phyloP scores from a whole-genome alignment of 805 yeast species.

The Torulaspora quercuum region DNA sequence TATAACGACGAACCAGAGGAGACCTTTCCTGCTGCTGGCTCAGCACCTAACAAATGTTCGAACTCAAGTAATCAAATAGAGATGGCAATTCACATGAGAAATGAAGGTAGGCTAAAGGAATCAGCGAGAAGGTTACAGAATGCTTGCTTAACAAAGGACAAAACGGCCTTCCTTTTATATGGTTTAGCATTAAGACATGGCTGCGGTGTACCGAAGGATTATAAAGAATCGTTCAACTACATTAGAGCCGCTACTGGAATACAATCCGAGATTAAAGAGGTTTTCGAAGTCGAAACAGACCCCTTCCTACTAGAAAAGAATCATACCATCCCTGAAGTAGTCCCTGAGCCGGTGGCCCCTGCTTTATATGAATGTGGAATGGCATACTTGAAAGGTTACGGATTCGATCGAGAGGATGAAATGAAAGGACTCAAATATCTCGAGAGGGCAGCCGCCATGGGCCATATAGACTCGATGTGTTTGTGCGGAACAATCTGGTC shows the following conservation, averaged over 20 bases:
- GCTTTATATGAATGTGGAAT: slow-evolving; percentile 63
- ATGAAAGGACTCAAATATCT: slow-evolving; percentile 53
- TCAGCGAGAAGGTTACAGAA: slow-evolving; percentile 64
- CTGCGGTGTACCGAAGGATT: slow-evolving; percentile 60
- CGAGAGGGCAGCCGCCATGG: slow-evolving; percentile 63
- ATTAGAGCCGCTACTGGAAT: slow-evolving; percentile 50
- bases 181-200: slow-evolving; percentile 66
- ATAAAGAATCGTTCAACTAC: slow-evolving; percentile 55
- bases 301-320: slow-evolving; percentile 36
- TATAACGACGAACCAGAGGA: not conserved
- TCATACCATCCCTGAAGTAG: slow-evolving; percentile 35
- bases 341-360: slow-evolving; percentile 45
- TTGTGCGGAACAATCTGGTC: slow-evolving; percentile 69
- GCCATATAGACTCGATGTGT: slow-evolving; percentile 64
- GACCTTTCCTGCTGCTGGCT: slow-evolving; percentile 6
- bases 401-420: slow-evolving; percentile 46
- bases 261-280: slow-evolving; percentile 26
- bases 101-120: slow-evolving; percentile 59
- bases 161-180: slow-evolving; percentile 65
- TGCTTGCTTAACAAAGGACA: slow-evolving; percentile 59
- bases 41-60: slow-evolving; percentile 3
- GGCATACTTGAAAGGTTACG: slow-evolving; percentile 55
- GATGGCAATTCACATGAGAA: slow-evolving; percentile 48
- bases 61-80: slow-evolving; percentile 8
- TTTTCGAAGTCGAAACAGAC: slow-evolving; percentile 28